Base-by-base conservation (phyloP, 108 stramenopile species). In the Fragilariopsis cylindrus region DNA sequence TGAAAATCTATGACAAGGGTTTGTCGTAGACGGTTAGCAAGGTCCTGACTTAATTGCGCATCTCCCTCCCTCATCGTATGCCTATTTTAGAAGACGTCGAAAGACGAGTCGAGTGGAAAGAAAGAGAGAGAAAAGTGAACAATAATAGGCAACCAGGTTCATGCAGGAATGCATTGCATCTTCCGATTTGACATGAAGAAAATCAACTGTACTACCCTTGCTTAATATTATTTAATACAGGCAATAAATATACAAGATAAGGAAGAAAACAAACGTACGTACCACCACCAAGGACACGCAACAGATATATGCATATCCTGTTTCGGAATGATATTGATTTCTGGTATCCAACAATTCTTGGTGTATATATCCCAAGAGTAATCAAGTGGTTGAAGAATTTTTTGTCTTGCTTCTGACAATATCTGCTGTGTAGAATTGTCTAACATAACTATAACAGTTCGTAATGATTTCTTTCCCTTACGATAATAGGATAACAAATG, bases 241-340 rank as follows among this genome's bases (percentile, higher is more conserved):
- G 30, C 30, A 30, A 30, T 30, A 54, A 54, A 54, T 13, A 1
- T 54, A 15, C 15, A 15, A n/a, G 12, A 15, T 2, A n/a, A 54
- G 1, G 2, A 54, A 13, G 1, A 2, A 54, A 30, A 1, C 30
- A 30, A 30, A 30, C 1, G 30, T 30, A 30, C 30, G 30, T 30
- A 30, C 86, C 86, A 87, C 83, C 83, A 87, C 86, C 86, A 87
- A 19, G 86, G 86, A 52, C 79, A 74, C 3, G 86, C 86, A 5
- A 87, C 69, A 39, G 86, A 80, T 3, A 84, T 79, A 53, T 87
- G 86, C 86, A 87, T 74, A 65, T 87, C 82, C 57, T 52, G 57
- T 30, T 75, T 54, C 30, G 85, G 85, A 18, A 87, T 82, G 5
- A 87, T 64, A 30, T 74, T 82, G 15, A 75, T 21, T 4, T 72